Evolutionary conservation across 306 rosid genomes (phyloP).

Genomic region (Senna siamea): DNA sequence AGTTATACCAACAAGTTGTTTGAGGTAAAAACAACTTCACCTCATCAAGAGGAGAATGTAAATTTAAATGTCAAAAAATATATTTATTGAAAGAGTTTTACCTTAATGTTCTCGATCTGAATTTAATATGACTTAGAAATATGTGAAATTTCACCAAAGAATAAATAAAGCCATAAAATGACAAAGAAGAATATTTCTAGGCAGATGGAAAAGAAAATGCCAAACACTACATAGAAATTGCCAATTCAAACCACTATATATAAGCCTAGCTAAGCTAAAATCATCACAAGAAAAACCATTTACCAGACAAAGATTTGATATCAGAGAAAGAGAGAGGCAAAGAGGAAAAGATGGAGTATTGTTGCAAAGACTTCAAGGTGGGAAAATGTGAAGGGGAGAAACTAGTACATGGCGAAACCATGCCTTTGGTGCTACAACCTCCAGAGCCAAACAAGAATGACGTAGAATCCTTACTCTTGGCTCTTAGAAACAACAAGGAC

Average conservation of each 20-base stretch:
- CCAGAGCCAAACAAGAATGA: conserved; percentile 44
- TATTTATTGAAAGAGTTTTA: too few species aligned
- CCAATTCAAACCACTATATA: neutral
- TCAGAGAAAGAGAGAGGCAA: neutral
- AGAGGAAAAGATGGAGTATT: conserved; percentile 52
- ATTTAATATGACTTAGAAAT: too few species aligned
- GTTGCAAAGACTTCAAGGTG: conserved; percentile 65
- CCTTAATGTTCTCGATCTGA: too few species aligned
- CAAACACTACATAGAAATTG: neutral
- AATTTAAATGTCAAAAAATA: too few species aligned
- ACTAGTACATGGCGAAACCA: conserved; percentile 70
- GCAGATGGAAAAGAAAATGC: neutral
- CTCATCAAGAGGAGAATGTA: too few species aligned
- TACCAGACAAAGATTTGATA: neutral
- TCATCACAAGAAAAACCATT: neutral
- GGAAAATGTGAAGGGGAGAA: conserved; percentile 87
- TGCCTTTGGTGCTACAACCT: conserved; percentile 75
- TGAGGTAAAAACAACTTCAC: too few species aligned
- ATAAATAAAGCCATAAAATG: too few species aligned
- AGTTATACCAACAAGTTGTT: too few species aligned
- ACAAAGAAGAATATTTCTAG: neutral
- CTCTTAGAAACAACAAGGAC: conserved; percentile 56
- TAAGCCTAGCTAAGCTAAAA: conserved; percentile 9
- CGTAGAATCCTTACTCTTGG: conserved; percentile 55
- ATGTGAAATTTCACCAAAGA: too few species aligned